A percentile compares a stretch with the other conserved stretches of the same genome.
Evolutionary conservation across 129 eudicot species (phyloP).

Genomic region (Kitagawia praeruptora): DNA sequence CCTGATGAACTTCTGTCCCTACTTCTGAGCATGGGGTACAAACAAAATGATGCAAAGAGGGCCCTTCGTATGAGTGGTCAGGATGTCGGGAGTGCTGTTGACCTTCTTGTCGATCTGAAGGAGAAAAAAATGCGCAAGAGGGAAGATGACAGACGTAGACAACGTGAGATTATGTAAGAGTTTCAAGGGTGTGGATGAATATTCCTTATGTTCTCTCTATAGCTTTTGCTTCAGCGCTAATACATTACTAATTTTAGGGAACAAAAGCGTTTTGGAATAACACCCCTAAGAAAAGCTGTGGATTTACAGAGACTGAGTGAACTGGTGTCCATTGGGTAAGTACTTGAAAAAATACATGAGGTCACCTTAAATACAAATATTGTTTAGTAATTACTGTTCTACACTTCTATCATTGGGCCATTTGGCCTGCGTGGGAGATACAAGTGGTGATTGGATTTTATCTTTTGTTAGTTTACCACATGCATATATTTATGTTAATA

Average conservation of each 20-base stretch:
- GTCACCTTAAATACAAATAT: background rate
- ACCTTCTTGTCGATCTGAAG: slow-evolving; percentile 69
- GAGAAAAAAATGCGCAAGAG: slow-evolving; percentile 37
- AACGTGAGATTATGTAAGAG: slow-evolving; percentile 56
- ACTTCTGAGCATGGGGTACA: slow-evolving; percentile 85
- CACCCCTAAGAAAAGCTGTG: slow-evolving; percentile 71
- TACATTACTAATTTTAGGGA: slow-evolving; percentile 46
- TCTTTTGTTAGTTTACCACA: background rate
- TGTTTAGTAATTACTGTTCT: background rate
- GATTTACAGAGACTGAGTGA: slow-evolving; percentile 58
- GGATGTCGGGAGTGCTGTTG: slow-evolving; percentile 61
- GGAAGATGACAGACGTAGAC: slow-evolving; percentile 48
- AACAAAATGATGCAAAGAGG: slow-evolving; percentile 59
- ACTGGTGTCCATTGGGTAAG: slow-evolving; percentile 68
- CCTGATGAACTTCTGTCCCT: slow-evolving; percentile 72
- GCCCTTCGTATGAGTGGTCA: slow-evolving; percentile 78
- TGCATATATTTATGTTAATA: background rate
- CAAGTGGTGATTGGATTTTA: background rate
- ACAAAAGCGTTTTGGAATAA: slow-evolving; percentile 74
- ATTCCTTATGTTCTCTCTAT: slow-evolving; percentile 1
- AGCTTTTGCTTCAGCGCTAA: background rate
- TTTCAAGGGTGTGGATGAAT: slow-evolving; percentile 4
- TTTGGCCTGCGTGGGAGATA: background rate
- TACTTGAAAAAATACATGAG: background rate
- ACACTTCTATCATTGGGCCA: background rate